Percentiles rank a stretch among this genome's conserved stretches.
phyloP scores from a whole-genome alignment of 768 basidiomycete species.

The Leucosporidium scottii region DNA sequence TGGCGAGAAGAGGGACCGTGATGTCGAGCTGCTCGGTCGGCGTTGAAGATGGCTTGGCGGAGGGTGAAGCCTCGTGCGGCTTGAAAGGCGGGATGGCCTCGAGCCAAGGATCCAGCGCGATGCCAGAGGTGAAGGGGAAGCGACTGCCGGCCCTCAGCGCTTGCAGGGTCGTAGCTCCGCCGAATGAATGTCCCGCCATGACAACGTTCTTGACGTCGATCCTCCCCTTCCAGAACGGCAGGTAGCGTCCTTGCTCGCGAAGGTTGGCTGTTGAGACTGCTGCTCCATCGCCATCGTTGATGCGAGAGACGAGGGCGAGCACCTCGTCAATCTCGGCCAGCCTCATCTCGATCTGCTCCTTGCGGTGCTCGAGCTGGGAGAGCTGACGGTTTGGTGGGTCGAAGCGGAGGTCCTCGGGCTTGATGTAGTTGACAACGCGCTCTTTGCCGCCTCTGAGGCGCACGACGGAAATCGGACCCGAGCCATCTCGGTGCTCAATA shows the following conservation, averaged over 20 bases:
- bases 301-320: slow-evolving; percentile 53
- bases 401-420: slow-evolving; percentile 49
- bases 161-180: slow-evolving; percentile 48
- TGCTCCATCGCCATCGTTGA: slow-evolving; percentile 47
- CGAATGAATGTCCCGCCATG: slow-evolving; percentile 55
- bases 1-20: slow-evolving; percentile 38
- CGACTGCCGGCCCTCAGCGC: slow-evolving; percentile 38
- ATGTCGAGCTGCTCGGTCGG: slow-evolving; percentile 11
- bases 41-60: background rate
- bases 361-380: slow-evolving; percentile 52
- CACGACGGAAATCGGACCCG: slow-evolving; percentile 52
- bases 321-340: slow-evolving; percentile 61
- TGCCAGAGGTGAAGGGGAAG: slow-evolving; percentile 54
- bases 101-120: slow-evolving; percentile 77
- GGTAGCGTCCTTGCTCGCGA: slow-evolving; percentile 44
- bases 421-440: slow-evolving; percentile 51
- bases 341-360: slow-evolving; percentile 64
- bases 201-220: slow-evolving; percentile 41
- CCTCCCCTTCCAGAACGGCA: slow-evolving; percentile 36
- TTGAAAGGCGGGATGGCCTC: slow-evolving; percentile 49
- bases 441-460: slow-evolving; percentile 43
- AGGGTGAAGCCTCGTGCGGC: background rate
- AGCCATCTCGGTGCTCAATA: slow-evolving; percentile 77
- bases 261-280: slow-evolving; percentile 44
- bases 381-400: slow-evolving; percentile 31